phyloP scores from a whole-genome alignment of 805 yeast species.

The Teunomyces stri region DNA sequence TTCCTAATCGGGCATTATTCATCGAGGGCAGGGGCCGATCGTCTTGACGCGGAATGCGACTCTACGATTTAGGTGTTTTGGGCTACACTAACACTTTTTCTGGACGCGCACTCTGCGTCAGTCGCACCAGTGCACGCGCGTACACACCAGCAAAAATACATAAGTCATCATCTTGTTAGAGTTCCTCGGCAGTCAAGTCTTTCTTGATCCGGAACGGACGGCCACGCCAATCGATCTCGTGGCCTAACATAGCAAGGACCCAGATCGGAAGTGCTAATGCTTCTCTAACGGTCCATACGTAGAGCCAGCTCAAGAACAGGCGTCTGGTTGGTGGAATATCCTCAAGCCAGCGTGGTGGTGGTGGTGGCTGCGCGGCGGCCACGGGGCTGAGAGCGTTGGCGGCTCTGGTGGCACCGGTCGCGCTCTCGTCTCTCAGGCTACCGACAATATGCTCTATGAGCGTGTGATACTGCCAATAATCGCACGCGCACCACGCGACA shows the following conservation, averaged over 20 bases:
- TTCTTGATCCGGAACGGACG: constrained; percentile 68
- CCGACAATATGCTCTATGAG: constrained; percentile 31
- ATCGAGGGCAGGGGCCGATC: constrained; percentile 1
- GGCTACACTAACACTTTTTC: background rate
- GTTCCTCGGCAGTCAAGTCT: constrained; percentile 75
- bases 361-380: background rate
- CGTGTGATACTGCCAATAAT: constrained; percentile 54
- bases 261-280: constrained; percentile 78
- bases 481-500: constrained; percentile 61
- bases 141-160: no score
- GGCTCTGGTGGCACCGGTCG: no score
- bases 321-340: constrained; percentile 16
- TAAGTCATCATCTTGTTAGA: constrained; percentile 13
- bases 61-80: background rate
- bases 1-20: constrained; percentile 2
- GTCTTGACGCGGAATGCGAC: background rate
- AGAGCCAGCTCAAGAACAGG: constrained; percentile 24
- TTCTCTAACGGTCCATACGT: constrained; percentile 68
- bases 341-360: constrained; percentile 6
- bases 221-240: constrained; percentile 76
- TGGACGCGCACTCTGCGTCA: background rate
- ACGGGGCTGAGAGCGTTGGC: no score
- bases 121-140: background rate
- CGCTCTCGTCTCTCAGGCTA: background rate
- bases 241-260: constrained; percentile 77